phyloP scores from a whole-genome alignment of 1,284 basidiomycete genomes.

The Trametes polyzona region DNA sequence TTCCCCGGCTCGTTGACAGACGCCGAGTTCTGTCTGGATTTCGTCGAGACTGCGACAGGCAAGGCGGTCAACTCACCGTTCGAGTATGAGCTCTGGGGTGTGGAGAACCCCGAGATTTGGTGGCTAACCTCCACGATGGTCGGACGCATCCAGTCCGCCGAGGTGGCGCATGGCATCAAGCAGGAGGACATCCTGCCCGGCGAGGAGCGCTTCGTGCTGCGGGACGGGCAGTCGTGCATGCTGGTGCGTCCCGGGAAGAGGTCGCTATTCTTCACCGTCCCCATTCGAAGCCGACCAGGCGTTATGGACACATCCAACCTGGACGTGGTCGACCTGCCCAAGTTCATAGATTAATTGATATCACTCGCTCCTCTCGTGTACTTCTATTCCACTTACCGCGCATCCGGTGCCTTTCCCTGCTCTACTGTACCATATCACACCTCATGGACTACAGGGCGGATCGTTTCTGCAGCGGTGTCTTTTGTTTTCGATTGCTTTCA shows the following conservation, averaged over 20 bases:
- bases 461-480: no score
- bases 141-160: no score
- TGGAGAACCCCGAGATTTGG: not conserved
- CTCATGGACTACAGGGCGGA: no score
- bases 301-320: not conserved
- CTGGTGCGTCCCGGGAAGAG: not conserved
- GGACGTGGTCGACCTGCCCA: not conserved
- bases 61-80: slow-evolving; percentile 12
- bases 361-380: no score
- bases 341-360: slow-evolving; percentile 20
- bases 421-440: no score
- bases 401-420: no score
- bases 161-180: not conserved
- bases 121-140: not conserved
- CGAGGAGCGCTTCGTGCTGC: not conserved
- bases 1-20: slow-evolving; percentile 3
- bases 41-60: slow-evolving; percentile 5
- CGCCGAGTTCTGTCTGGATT: slow-evolving; percentile 6
- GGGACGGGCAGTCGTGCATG: not conserved
- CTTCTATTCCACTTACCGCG: no score
- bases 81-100: slow-evolving; percentile 4
- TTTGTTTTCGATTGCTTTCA: no score
- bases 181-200: not conserved
- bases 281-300: not conserved
- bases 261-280: not conserved